Evolutionary conservation across 78 protist species (phyloP).

Genomic region (Chrysochromulina tobinii): DNA sequence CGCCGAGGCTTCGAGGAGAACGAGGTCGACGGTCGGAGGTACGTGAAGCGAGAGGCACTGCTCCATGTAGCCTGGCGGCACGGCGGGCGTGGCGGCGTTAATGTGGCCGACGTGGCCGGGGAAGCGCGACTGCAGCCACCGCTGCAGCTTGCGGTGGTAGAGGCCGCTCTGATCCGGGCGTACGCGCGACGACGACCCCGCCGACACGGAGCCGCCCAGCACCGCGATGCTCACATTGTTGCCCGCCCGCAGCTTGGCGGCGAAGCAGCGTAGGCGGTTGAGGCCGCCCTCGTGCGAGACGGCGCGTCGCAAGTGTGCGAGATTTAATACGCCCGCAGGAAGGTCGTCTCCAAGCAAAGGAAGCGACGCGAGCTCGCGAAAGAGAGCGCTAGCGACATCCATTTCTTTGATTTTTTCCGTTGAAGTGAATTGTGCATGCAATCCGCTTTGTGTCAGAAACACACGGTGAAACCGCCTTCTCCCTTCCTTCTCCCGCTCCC

Average conservation of each 20-base stretch:
- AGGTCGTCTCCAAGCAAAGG: no score
- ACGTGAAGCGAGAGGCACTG: not conserved
- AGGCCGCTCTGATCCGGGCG: not conserved
- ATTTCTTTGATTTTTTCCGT: no score
- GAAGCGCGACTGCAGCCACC: not conserved
- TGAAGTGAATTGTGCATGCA: no score
- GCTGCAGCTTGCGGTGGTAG: not conserved
- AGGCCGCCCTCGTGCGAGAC: not conserved
- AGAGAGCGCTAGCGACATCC: no score
- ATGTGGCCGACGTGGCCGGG: not conserved
- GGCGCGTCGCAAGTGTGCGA: not conserved
- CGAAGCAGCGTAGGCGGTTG: not conserved
- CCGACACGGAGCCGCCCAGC: not conserved
- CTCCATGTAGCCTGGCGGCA: not conserved
- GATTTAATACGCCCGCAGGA: not conserved
- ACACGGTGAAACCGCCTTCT: no score
- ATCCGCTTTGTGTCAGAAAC: no score
- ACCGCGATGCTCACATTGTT: not conserved
- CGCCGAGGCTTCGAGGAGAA: not conserved
- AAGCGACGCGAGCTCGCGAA: no score
- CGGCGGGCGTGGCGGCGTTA: not conserved
- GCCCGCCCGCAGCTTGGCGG: not conserved
- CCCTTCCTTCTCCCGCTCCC: no score
- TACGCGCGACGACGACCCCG: not conserved
- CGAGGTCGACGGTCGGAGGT: not conserved